phyloP scores from a whole-genome alignment of 805 yeast species.

The Scheffersomyces stipitis region DNA sequence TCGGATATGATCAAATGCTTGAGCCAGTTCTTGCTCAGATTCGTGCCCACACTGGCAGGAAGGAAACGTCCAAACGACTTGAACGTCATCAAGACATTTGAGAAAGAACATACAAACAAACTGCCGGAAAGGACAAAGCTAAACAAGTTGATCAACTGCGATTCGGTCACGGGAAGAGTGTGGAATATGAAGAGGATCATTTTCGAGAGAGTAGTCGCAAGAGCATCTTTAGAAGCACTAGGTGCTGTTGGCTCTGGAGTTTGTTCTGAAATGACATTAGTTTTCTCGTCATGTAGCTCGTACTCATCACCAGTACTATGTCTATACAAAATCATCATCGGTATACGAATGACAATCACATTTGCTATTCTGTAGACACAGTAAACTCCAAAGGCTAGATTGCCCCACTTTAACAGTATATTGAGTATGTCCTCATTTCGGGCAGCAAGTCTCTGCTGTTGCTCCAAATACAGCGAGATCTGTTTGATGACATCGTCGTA shows the following conservation, averaged over 20 bases:
- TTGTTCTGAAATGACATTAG: conserved; percentile 5
- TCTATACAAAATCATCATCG: conserved; percentile 23
- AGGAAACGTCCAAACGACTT: conserved; percentile 44
- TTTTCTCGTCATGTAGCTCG: conserved; percentile 8
- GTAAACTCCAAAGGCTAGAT: conserved; percentile 41
- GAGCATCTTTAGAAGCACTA: conserved; percentile 38
- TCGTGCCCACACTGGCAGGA: conserved; percentile 5
- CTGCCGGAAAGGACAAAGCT: conserved; percentile 56
- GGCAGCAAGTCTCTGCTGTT: conserved; percentile 5
- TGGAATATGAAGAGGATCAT: conserved; percentile 27
- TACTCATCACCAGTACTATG: conserved; percentile 2
- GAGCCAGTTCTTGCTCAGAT: conserved; percentile 26
- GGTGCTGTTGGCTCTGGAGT: conserved; percentile 4
- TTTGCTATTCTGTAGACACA: conserved; percentile 49
- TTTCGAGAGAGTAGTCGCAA: conserved; percentile 50
- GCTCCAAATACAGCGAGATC: conserved; percentile 15
- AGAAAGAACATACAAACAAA: conserved; percentile 61
- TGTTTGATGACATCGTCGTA: conserved; percentile 29
- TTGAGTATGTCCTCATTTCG: conserved; percentile 1
- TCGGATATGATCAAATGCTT: conserved; percentile 42
- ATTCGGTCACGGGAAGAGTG: conserved; percentile 30
- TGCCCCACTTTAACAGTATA: conserved; percentile 13
- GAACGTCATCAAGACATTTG: conserved; percentile 62
- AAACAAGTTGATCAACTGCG: conserved; percentile 44
- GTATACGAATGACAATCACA: conserved; percentile 42